Evolutionary conservation across 1,139 yeast species (phyloP).

Genomic region (Geotrichum cucujoidarum): DNA sequence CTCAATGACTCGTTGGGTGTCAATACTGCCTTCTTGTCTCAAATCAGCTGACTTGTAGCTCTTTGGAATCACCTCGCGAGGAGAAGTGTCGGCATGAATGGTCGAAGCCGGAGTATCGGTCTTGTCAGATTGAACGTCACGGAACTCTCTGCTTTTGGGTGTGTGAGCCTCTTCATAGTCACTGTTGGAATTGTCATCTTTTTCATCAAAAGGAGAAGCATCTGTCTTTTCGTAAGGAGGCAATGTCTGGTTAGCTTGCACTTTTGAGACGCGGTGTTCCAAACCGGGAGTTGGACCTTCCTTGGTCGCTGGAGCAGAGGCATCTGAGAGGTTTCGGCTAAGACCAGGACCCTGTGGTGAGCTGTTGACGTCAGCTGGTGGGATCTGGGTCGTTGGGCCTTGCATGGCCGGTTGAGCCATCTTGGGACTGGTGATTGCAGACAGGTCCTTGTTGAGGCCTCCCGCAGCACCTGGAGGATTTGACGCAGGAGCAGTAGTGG

Average conservation of each 20-base stretch:
- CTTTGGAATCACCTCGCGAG: neutral
- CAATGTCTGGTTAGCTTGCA: conserved; percentile 24
- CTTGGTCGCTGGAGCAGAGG: neutral
- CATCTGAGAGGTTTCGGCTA: neutral
- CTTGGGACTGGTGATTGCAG: neutral
- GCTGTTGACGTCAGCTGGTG: neutral
- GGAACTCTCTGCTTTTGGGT: conserved; percentile 12
- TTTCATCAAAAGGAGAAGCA: conserved; percentile 19
- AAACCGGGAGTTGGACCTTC: conserved; percentile 6
- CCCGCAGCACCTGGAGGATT: neutral
- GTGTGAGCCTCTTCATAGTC: conserved; percentile 8
- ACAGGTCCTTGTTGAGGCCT: too few species aligned
- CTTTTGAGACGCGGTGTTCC: conserved; percentile 19
- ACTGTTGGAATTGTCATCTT: conserved; percentile 1
- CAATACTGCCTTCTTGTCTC: neutral
- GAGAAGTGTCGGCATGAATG: conserved; percentile 2
- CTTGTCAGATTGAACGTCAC: conserved; percentile 11
- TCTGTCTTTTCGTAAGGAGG: conserved; percentile 25
- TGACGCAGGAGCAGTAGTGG: neutral
- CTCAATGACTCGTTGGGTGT: conserved; percentile 21
- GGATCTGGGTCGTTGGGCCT: neutral
- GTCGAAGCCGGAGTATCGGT: conserved; percentile 15
- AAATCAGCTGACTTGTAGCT: neutral
- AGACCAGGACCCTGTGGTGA: neutral
- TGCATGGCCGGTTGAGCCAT: neutral